These are phyloP conservation scores for Xylaria sp. DNA, from an alignment of 495 filamentous ascomycete genomes.

Conservation along the genomic window DNA sequence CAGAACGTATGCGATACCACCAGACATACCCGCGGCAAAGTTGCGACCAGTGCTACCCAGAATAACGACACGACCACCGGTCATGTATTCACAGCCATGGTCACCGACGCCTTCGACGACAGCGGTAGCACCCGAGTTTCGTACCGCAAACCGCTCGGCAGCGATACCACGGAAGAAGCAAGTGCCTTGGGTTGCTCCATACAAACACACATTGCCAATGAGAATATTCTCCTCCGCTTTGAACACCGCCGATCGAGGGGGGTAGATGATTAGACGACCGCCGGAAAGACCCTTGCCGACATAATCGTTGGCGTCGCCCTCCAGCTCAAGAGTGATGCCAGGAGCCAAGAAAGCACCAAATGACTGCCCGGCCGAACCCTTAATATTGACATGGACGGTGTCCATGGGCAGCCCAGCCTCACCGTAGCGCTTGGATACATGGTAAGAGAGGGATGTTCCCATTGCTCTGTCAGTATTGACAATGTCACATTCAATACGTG, in stretches of 20 bases:
- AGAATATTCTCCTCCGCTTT: conserved; percentile 98
- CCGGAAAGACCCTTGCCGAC: conserved; percentile 98
- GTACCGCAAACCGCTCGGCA: conserved; percentile 96
- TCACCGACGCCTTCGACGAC: conserved; percentile 98
- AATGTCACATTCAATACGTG: conserved; percentile 95
- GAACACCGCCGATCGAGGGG: conserved; percentile 89
- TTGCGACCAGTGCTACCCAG: conserved; percentile 96
- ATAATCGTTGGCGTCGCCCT: conserved; percentile 98
- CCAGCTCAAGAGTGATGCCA: conserved; percentile 94
- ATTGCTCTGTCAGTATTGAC: conserved; percentile 97
- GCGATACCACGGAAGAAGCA: conserved; percentile 99
- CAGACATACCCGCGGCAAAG: conserved; percentile 99
- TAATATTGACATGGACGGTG: conserved; percentile 96
- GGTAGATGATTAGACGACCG: conserved; percentile 95
- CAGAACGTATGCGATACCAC: conserved; percentile 96
- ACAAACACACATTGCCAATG: conserved; percentile 96
- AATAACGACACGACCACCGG: conserved; percentile 89
- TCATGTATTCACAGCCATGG: conserved; percentile 99
- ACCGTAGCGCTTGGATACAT: conserved; percentile 91
- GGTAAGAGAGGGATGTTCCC: conserved; percentile 95
- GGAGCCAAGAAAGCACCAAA: conserved; percentile 96
- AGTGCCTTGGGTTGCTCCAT: conserved; percentile 91
- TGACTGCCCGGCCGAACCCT: conserved; percentile 97
- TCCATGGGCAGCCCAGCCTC: conserved; percentile 91
- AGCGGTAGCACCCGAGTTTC: conserved; percentile 95